These are phyloP conservation scores for Elsinoe australis DNA, from an alignment of 2,329 filamentous ascomycete species.

Conservation along the genomic window DNA sequence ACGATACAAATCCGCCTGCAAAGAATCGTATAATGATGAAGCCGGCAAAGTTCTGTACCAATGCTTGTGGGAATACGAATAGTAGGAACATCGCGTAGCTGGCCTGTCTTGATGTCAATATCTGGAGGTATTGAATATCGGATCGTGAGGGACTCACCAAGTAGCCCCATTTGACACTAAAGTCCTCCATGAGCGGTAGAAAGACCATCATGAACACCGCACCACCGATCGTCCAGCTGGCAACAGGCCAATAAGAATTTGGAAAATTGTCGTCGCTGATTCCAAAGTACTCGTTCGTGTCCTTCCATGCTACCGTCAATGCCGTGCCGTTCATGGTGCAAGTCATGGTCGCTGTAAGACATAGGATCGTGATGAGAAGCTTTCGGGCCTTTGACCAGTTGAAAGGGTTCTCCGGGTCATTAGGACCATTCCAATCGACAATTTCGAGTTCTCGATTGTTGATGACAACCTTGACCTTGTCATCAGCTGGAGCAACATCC, in stretches of 20 bases:
- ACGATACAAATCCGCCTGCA: slow-evolving; percentile 31
- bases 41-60: slow-evolving; percentile 34
- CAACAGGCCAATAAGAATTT: slow-evolving; percentile 35
- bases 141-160: slow-evolving; percentile 7
- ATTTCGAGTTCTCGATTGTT: slow-evolving; percentile 19
- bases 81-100: slow-evolving; percentile 31
- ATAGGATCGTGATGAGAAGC: slow-evolving; percentile 29
- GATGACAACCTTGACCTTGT: background rate
- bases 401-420: slow-evolving; percentile 30
- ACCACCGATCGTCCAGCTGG: slow-evolving; percentile 33
- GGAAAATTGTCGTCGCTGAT: slow-evolving; percentile 32
- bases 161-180: slow-evolving; percentile 29
- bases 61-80: slow-evolving; percentile 35
- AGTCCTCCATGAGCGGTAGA: slow-evolving; percentile 34
- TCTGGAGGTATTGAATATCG: background rate
- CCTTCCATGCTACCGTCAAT: slow-evolving; percentile 30
- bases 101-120: slow-evolving; percentile 19
- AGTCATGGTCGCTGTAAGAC: slow-evolving; percentile 29
- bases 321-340: slow-evolving; percentile 33
- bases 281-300: slow-evolving; percentile 30
- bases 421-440: slow-evolving; percentile 43
- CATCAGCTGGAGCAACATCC: background rate
- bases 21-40: slow-evolving; percentile 34
- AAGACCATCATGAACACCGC: slow-evolving; percentile 32
- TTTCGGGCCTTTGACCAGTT: slow-evolving; percentile 31